These are phyloP conservation scores for Stromatinia cepivora DNA, from an alignment of 2,329 filamentous ascomycete species.

Conservation along the genomic window DNA sequence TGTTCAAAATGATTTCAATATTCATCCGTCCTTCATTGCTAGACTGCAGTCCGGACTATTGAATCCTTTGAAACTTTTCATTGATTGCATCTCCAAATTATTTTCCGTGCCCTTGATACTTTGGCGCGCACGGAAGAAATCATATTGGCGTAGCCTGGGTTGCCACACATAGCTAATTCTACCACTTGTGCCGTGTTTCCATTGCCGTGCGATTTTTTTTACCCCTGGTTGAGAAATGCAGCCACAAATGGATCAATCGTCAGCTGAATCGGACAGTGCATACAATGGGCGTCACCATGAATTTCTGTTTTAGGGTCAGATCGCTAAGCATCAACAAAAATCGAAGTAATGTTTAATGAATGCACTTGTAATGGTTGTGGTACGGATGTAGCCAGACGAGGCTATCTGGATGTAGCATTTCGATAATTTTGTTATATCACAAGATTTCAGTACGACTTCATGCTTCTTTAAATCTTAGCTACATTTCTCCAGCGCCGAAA, in stretches of 20 bases:
- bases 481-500: neutral
- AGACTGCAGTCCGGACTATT: neutral
- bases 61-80: neutral
- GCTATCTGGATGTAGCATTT: neutral
- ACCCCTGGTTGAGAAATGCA: neutral
- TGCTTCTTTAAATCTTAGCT: neutral
- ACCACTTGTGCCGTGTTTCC: neutral
- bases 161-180: neutral
- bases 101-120: no score
- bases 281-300: neutral
- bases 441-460: neutral
- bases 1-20: neutral
- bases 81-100: neutral
- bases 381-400: neutral
- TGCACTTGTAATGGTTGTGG: neutral
- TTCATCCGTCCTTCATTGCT: neutral
- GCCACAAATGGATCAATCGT: neutral
- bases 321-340: neutral
- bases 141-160: neutral
- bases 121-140: neutral
- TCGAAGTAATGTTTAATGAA: neutral
- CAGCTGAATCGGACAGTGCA: slow-evolving; percentile 4
- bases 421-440: neutral
- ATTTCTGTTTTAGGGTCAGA: neutral
- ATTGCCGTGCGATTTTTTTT: neutral